Base-by-base conservation (phyloP, 2,329 filamentous ascomycete species). In the Hymenoscyphus scutula region DNA sequence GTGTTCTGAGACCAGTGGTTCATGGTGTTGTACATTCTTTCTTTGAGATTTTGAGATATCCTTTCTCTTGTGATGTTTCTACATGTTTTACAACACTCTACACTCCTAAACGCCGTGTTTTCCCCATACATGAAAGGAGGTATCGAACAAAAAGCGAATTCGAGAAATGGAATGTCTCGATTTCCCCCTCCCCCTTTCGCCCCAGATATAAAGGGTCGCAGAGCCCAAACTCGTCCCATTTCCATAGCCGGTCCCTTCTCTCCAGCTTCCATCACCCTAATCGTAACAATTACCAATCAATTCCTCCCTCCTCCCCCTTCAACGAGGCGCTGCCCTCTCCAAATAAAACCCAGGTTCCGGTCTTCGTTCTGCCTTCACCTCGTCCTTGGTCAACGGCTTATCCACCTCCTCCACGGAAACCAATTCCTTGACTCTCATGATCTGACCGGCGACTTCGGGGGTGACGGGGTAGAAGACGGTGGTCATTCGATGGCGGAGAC, bases 361-460 rank as follows among this genome's bases (percentile, higher is more conserved):
- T 74, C 82, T 83, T 71, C 89, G 79, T 72, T 84, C 78, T 54
- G 81, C 79, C 74, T 81, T 83, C 71, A 90, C 80, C 74, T 91
- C 82, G 59, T 80, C 75, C 71, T 82, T 84, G 3, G 81, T 85
- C 76, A 88, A 74, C 27, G 81, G 74, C 65, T 78, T 76, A 38
- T 86, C 82, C n/a, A 89, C 87, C 71, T 90, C 88, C 64, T 82
- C 79, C 7, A 91, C 87, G 54, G 86, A 82, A 10, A 91, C 84
- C 61, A 91, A 76, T 72, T 91, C 89, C 76, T 91, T 91, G 67
- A 91, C 87, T 73, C 84, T 85, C 84, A 91, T 89, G 71, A 91
- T 89, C 71, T 89, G 86, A 74, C 89, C 89, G 10, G 89, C 89
- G 55, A 88, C 81, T 58, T 86, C 83, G 25, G 82, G 84, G 23